Conservation (phyloP, 169 alveolate species). For the Cryptosporidium xiaoi region DNA sequence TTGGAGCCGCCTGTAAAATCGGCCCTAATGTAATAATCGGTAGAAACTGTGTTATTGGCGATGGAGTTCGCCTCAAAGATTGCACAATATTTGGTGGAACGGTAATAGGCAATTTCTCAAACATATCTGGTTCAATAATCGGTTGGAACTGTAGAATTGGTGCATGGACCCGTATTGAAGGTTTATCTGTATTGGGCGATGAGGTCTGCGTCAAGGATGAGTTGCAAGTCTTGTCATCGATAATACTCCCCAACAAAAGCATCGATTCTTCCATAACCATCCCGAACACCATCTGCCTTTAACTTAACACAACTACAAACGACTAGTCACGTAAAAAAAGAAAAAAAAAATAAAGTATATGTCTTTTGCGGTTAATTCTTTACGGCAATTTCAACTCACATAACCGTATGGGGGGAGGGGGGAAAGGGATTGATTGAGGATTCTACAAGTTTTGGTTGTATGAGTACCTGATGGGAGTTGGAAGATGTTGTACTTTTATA, state of each 20-base stretch:
- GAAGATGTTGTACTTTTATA: not conserved
- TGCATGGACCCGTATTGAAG: conserved; percentile 94
- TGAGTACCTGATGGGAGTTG: not conserved
- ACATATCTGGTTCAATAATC: conserved; percentile 88
- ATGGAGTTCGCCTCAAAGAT: conserved; percentile 91
- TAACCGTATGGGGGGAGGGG: conserved; percentile 2
- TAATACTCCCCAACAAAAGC: conserved; percentile 91
- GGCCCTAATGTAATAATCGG: conserved; percentile 95
- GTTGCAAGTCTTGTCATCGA: conserved; percentile 87
- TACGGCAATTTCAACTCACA: not conserved
- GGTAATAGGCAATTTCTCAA: conserved; percentile 82
- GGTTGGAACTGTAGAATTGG: conserved; percentile 94
- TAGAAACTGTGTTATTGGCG: conserved; percentile 89
- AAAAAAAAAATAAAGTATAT: not conserved
- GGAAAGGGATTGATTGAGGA: no score
- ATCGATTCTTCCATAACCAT: conserved; percentile 12
- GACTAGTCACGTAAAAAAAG: not conserved
- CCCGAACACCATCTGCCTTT: conserved; percentile 40
- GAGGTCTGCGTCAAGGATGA: conserved; percentile 91
- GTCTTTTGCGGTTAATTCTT: conserved; percentile 36
- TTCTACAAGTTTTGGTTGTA: no score
- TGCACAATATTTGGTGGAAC: conserved; percentile 88
- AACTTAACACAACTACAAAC: not conserved
- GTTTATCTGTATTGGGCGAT: conserved; percentile 93
- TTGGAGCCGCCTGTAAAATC: conserved; percentile 87